Conservation (phyloP, 169 alveolate genomes). For the Plasmodium gaboni region DNA sequence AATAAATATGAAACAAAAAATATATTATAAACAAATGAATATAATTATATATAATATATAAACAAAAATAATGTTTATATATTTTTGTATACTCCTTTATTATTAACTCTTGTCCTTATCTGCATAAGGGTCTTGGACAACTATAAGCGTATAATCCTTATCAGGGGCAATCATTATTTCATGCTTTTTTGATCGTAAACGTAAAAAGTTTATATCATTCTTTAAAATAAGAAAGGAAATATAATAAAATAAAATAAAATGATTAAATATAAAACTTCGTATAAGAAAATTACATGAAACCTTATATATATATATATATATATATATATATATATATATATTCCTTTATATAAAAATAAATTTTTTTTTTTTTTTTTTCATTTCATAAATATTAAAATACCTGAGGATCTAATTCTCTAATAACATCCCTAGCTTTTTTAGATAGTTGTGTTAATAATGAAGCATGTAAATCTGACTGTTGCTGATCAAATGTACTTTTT, state of each 20-base stretch:
- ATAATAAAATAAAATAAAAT: not conserved
- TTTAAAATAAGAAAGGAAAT: slow-evolving; percentile 63
- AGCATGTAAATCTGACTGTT: slow-evolving; percentile 82
- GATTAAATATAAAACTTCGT: not conserved
- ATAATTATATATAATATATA: too few relatives aligned
- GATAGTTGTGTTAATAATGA: slow-evolving; percentile 86
- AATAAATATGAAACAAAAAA: too few relatives aligned
- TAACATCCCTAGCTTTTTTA: slow-evolving; percentile 88
- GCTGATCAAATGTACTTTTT: slow-evolving; percentile 84
- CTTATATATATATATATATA: not conserved
- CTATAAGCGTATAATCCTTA: slow-evolving; percentile 94
- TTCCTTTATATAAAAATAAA: not conserved
- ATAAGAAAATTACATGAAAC: not conserved
- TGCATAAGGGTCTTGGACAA: slow-evolving; percentile 93
- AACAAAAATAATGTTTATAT: not conserved
- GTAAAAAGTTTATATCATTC: slow-evolving; percentile 92
- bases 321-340: not conserved
- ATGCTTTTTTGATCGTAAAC: slow-evolving; percentile 93
- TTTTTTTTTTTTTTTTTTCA: not conserved
- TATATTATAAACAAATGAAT: too few relatives aligned
- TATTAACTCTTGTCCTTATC: slow-evolving; percentile 78
- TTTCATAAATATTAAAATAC: slow-evolving; percentile 3
- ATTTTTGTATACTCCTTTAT: not conserved
- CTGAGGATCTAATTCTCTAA: slow-evolving; percentile 89
- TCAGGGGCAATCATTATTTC: slow-evolving; percentile 97